Conservation (phyloP, 2,329 filamentous ascomycete genomes). For the Scytalidium lignicola region DNA sequence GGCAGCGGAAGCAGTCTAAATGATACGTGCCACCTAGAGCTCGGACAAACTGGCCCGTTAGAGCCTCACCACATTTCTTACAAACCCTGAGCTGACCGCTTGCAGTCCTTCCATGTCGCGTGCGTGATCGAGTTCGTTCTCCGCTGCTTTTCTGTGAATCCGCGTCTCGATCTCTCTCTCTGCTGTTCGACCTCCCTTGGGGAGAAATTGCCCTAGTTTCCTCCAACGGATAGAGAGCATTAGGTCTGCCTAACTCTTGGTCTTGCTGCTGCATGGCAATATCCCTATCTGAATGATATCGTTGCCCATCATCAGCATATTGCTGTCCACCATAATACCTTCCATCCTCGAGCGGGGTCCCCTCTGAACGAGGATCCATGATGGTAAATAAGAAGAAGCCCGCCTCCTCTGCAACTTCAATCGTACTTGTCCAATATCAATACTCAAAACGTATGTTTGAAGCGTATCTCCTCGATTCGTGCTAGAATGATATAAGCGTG, state of each 20-base stretch:
- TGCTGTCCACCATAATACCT: constrained; percentile 15
- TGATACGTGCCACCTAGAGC: constrained; percentile 93
- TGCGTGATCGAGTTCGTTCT: constrained; percentile 54
- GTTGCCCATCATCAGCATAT: constrained; percentile 12
- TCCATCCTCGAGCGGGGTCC: constrained; percentile 26
- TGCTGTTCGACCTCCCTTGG: constrained; percentile 18
- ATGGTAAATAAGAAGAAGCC: neutral
- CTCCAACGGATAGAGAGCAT: constrained; percentile 21
- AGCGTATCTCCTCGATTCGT: neutral
- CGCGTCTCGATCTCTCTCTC: constrained; percentile 16
- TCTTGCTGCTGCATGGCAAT: constrained; percentile 11
- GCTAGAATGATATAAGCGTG: neutral
- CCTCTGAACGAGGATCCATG: constrained; percentile 33
- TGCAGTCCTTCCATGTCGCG: constrained; percentile 46
- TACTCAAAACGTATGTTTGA: neutral
- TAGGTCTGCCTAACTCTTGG: constrained; percentile 18
- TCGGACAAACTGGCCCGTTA: constrained; percentile 94
- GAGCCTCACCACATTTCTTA: constrained; percentile 80
- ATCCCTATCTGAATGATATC: constrained; percentile 20
- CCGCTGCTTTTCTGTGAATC: constrained; percentile 32
- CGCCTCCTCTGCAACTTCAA: neutral
- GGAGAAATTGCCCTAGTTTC: constrained; percentile 17
- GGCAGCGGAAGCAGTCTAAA: constrained; percentile 95
- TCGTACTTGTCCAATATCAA: neutral
- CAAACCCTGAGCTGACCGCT: constrained; percentile 62